Evolutionary conservation across 345 rosid species (phyloP).

Genomic region (Tarenaya hassleriana): DNA sequence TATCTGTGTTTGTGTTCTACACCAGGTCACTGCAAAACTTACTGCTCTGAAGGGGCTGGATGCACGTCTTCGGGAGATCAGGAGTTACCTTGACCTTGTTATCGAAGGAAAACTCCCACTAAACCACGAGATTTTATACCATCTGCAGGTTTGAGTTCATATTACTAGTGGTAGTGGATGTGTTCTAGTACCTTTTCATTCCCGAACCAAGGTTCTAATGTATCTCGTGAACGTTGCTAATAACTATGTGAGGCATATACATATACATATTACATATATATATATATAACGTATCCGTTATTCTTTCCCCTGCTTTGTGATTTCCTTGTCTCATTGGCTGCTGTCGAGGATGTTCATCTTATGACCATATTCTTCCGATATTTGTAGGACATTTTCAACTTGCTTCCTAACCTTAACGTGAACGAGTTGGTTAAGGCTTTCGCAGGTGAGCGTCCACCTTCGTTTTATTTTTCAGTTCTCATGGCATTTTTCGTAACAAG

Average conservation of each 20-base stretch:
- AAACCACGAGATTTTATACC: constrained; percentile 73
- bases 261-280: neutral
- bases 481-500: neutral
- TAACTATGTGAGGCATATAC: no score
- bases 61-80: constrained; percentile 60
- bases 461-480: neutral
- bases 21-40: constrained; percentile 65
- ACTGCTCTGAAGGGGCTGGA: constrained; percentile 76
- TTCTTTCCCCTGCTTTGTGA: neutral
- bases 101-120: constrained; percentile 65
- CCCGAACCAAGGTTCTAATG: no score
- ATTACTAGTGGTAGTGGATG: neutral
- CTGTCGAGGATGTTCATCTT: constrained; percentile 5
- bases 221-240: no score
- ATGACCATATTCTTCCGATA: neutral
- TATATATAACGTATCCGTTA: no score
- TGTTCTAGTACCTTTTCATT: neutral
- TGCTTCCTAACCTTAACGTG: constrained; percentile 27
- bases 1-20: constrained; percentile 6
- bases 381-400: constrained; percentile 35
- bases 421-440: constrained; percentile 34
- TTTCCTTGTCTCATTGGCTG: neutral
- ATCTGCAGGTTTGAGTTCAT: constrained; percentile 52
- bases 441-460: constrained; percentile 49
- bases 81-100: constrained; percentile 67